Conservation (phyloP, 2,329 filamentous ascomycete species). For the Cladosporium sp. region DNA sequence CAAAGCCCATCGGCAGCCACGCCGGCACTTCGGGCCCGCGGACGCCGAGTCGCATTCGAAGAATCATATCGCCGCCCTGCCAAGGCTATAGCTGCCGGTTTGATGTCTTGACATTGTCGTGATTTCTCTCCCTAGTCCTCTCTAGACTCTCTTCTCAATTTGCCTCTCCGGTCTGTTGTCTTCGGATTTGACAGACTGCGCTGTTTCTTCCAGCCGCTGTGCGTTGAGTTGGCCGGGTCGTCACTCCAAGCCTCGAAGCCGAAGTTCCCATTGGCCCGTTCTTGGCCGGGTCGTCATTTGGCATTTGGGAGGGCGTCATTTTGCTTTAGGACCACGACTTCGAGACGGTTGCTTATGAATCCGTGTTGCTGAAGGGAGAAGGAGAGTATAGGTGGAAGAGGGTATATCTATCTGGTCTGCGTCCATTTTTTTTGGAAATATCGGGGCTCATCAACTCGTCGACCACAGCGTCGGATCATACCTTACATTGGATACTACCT, state of each 20-base stretch:
- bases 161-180: slow-evolving; percentile 2
- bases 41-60: not conserved
- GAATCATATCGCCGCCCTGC: not conserved
- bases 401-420: not conserved
- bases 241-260: not conserved
- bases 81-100: slow-evolving; percentile 1
- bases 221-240: slow-evolving; percentile 5
- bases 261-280: not conserved
- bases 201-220: too few relatives aligned
- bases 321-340: slow-evolving; percentile 1
- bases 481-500: too few relatives aligned
- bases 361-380: not conserved
- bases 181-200: not conserved
- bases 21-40: not conserved
- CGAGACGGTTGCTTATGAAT: slow-evolving; percentile 5
- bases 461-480: not conserved
- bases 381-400: not conserved
- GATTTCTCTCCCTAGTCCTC: not conserved
- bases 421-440: too few relatives aligned
- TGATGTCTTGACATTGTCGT: slow-evolving; percentile 1
- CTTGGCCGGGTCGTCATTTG: slow-evolving; percentile 9
- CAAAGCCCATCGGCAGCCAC: too few relatives aligned
- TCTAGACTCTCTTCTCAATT: not conserved
- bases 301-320: slow-evolving; percentile 2
- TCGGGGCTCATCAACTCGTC: not conserved